These are phyloP conservation scores for Trichoderma arundinaceum DNA, from an alignment of 2,329 filamentous ascomycete species.

Conservation along the genomic window DNA sequence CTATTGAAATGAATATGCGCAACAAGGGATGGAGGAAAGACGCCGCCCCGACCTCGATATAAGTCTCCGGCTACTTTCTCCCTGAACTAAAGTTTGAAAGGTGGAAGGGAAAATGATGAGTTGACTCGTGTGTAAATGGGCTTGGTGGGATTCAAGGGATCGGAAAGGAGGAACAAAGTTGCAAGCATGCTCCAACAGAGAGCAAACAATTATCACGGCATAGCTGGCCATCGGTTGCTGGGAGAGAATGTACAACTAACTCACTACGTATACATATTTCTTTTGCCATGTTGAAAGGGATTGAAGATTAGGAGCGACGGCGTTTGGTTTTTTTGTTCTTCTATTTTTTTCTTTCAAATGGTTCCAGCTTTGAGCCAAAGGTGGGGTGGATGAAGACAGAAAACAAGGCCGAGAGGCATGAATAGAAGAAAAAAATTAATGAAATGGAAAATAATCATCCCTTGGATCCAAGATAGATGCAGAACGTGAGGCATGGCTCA, in stretches of 20 bases:
- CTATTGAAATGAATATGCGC: slow-evolving; percentile 87
- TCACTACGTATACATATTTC: slow-evolving; percentile 7
- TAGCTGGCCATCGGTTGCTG: background rate
- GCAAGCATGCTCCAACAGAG: slow-evolving; percentile 33
- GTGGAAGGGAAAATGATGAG: too few species aligned
- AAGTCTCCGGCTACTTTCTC: background rate
- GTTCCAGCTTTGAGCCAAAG: too few species aligned
- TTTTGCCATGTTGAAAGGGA: slow-evolving; percentile 29
- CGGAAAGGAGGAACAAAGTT: background rate
- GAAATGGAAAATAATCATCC: too few species aligned
- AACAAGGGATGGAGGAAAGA: slow-evolving; percentile 81
- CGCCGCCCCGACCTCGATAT: slow-evolving; percentile 62
- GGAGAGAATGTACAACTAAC: slow-evolving; percentile 26
- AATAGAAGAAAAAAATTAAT: too few species aligned
- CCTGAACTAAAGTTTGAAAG: background rate
- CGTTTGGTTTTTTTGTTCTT: slow-evolving; percentile 38
- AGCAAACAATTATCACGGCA: background rate
- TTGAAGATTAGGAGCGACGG: slow-evolving; percentile 40
- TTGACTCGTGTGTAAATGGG: background rate
- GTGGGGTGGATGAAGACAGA: too few species aligned
- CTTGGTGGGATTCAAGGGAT: background rate
- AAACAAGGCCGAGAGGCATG: too few species aligned
- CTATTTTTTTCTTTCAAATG: background rate
- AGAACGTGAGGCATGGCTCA: too few species aligned
- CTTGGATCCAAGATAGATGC: too few species aligned